Percentiles rank a stretch among this genome's conserved stretches.
phyloP scores from a whole-genome alignment of 352 stramenopile genomes.

The Globisporangium spiculum region DNA sequence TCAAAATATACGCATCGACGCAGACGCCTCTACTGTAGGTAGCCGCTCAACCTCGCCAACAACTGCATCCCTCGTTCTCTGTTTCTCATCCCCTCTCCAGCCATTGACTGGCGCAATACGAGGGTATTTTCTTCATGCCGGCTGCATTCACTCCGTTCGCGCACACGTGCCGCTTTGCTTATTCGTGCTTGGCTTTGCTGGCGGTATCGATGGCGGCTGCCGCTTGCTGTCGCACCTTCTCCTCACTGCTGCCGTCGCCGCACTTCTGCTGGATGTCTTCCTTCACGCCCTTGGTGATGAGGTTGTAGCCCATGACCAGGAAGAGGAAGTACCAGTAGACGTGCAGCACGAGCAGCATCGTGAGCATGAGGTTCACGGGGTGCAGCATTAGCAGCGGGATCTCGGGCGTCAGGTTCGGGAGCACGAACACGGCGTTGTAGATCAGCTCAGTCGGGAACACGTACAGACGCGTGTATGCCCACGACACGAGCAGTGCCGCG shows the following conservation, averaged over 20 bases:
- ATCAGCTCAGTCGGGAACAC: conserved; percentile 39
- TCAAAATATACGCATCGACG: background rate
- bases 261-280: conserved; percentile 45
- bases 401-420: conserved; percentile 26
- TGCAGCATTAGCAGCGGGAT: conserved; percentile 33
- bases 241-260: conserved; percentile 9
- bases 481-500: conserved; percentile 30
- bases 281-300: conserved; percentile 34
- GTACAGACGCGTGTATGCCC: conserved; percentile 36
- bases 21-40: background rate
- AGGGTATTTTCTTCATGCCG: background rate
- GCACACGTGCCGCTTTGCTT: background rate
- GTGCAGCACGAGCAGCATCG: conserved; percentile 38
- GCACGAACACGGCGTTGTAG: conserved; percentile 27
- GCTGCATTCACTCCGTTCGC: background rate
- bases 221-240: background rate
- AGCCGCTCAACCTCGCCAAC: background rate
- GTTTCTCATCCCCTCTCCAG: background rate
- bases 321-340: conserved; percentile 45
- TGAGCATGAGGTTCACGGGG: conserved; percentile 34
- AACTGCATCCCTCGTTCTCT: background rate
- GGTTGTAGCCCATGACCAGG: conserved; percentile 46
- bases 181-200: conserved; percentile 16
- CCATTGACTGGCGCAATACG: background rate
- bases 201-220: background rate